Evolutionary conservation across 768 basidiomycete genomes (phyloP).

Genomic region (Termitomyces sp.): DNA sequence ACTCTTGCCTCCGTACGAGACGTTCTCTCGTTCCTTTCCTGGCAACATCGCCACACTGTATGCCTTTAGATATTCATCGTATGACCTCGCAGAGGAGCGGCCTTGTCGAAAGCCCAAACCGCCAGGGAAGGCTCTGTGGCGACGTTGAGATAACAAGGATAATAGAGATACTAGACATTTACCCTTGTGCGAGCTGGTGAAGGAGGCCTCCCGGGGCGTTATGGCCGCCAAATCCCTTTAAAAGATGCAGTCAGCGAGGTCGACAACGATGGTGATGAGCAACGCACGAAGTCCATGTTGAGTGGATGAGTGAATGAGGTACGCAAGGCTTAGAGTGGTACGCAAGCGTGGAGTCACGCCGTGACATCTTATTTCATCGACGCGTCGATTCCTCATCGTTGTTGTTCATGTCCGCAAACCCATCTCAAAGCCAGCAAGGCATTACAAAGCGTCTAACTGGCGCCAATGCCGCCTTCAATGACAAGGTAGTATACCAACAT

Average conservation of each 20-base stretch:
- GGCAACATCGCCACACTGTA: slow-evolving; percentile 95
- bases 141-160: slow-evolving; percentile 4
- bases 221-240: slow-evolving; percentile 33
- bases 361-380: slow-evolving; percentile 28
- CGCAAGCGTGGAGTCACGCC: slow-evolving; percentile 24
- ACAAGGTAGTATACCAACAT: slow-evolving; percentile 51
- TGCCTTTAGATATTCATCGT: slow-evolving; percentile 90
- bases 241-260: slow-evolving; percentile 5
- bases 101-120: slow-evolving; percentile 41
- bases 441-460: slow-evolving; percentile 42
- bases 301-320: slow-evolving; percentile 5
- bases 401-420: slow-evolving; percentile 26
- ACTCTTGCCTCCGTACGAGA: slow-evolving; percentile 98
- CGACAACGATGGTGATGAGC: background rate
- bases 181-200: slow-evolving; percentile 59
- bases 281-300: slow-evolving; percentile 41
- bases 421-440: slow-evolving; percentile 32
- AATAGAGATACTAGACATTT: slow-evolving; percentile 12
- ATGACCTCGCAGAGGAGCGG: slow-evolving; percentile 62
- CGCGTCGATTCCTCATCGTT: slow-evolving; percentile 22
- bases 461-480: slow-evolving; percentile 78
- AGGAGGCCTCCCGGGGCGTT: slow-evolving; percentile 58
- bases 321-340: slow-evolving; percentile 16
- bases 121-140: slow-evolving; percentile 46
- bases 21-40: slow-evolving; percentile 78